These are phyloP conservation scores for Lentinus tigrinus DNA, from an alignment of 768 basidiomycete species.

Conservation along the genomic window DNA sequence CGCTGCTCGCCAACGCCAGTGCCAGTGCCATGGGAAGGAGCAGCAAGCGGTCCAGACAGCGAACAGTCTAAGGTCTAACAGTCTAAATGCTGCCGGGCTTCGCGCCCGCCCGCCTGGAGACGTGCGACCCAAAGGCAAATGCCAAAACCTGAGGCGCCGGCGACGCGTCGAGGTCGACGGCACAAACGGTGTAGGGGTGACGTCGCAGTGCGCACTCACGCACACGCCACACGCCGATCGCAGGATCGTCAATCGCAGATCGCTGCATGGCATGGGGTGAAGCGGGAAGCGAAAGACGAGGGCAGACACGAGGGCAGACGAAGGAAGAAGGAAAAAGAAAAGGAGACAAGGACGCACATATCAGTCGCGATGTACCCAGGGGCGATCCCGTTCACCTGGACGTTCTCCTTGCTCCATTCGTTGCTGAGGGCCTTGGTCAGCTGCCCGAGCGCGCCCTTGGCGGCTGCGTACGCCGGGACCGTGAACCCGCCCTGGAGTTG, in stretches of 20 bases:
- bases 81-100: conserved; percentile 18
- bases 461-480: conserved; percentile 88
- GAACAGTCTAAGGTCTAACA: neutral
- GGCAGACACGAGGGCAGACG: neutral
- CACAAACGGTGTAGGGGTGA: too few relatives aligned
- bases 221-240: neutral
- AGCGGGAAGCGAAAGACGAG: too few relatives aligned
- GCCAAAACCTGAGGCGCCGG: neutral
- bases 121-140: conserved; percentile 13
- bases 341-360: conserved; percentile 49
- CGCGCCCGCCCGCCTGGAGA: conserved; percentile 7
- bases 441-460: conserved; percentile 85
- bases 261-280: neutral
- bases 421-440: conserved; percentile 89
- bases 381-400: conserved; percentile 86
- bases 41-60: too few relatives aligned
- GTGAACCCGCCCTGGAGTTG: conserved; percentile 54
- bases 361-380: conserved; percentile 90
- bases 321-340: neutral
- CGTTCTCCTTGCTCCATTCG: conserved; percentile 87
- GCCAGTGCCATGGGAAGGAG: neutral
- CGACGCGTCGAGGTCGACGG: conserved; percentile 1
- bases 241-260: too few relatives aligned
- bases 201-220: too few relatives aligned
- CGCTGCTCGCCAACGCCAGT: too few relatives aligned